A percentile compares a stretch with the other conserved stretches of the same genome.
Evolutionary conservation across 192 early-diverging fungal genomes (phyloP).

Genomic region (Coemansia aciculifera): DNA sequence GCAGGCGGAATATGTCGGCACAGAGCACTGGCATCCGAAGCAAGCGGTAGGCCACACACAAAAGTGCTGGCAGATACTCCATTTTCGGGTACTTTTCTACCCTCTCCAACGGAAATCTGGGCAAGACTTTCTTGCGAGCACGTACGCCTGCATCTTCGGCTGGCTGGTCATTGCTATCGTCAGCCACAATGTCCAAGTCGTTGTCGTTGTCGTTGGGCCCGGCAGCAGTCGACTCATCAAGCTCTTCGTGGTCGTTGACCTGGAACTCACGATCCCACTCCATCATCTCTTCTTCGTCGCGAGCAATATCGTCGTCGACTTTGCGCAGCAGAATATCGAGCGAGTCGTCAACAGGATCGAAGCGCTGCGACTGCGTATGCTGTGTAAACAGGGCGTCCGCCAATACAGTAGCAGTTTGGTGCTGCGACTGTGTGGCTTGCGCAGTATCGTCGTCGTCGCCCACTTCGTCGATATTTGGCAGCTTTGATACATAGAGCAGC

Average conservation of each 20-base stretch:
- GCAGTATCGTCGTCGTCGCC: background rate
- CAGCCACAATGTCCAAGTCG: background rate
- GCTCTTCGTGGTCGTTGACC: background rate
- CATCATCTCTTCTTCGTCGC: conserved; percentile 39
- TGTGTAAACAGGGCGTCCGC: conserved; percentile 18
- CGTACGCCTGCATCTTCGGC: background rate
- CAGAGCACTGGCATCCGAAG: conserved; percentile 27
- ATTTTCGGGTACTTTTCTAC: conserved; percentile 29
- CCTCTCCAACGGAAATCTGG: background rate
- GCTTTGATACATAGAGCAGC: conserved; percentile 41
- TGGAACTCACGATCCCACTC: conserved; percentile 22
- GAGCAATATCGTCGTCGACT: conserved; percentile 47
- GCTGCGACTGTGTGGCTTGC: background rate
- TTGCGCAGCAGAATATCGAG: conserved; percentile 32
- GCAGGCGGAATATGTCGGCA: conserved; percentile 33
- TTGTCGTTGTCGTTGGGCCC: background rate
- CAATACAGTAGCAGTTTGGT: background rate
- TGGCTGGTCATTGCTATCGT: background rate
- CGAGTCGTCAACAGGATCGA: conserved; percentile 23
- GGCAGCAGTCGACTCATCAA: background rate
- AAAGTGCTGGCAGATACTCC: conserved; percentile 41
- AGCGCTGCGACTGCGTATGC: conserved; percentile 20
- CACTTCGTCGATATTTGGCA: conserved; percentile 10
- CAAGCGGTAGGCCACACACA: conserved; percentile 30
- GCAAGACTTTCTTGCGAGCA: background rate